Conservation (phyloP, 495 filamentous ascomycete species). For the Xanthoparmelia taractica region DNA sequence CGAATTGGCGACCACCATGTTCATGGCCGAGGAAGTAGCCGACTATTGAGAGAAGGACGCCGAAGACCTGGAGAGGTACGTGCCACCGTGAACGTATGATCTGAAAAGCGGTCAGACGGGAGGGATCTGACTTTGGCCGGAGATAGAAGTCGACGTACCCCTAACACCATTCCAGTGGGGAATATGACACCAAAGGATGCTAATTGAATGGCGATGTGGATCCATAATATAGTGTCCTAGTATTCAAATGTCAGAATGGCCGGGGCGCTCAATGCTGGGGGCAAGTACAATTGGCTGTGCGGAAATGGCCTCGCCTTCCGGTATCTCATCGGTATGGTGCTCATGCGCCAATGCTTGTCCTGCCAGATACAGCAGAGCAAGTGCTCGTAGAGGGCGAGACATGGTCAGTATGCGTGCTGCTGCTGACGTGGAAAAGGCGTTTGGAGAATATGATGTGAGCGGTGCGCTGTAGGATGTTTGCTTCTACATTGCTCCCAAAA, state of each 20-base stretch:
- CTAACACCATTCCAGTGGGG: constrained; percentile 90
- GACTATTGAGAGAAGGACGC: constrained; percentile 64
- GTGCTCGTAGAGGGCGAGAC: constrained; percentile 6
- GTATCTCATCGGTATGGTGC: constrained; percentile 65
- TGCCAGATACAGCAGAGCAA: constrained; percentile 30
- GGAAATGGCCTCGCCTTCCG: constrained; percentile 68
- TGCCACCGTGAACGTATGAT: constrained; percentile 90
- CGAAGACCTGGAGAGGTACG: constrained; percentile 77
- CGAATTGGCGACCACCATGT: constrained; percentile 84
- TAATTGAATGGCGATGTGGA: constrained; percentile 86
- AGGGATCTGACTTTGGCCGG: background rate
- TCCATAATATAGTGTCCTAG: constrained; percentile 81
- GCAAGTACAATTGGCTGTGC: constrained; percentile 72
- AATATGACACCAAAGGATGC: constrained; percentile 85
- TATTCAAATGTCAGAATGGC: constrained; percentile 5
- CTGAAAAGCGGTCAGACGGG: constrained; percentile 35
- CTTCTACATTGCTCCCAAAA: background rate
- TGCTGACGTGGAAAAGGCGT: background rate
- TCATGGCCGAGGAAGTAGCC: constrained; percentile 87
- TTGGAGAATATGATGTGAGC: constrained; percentile 13
- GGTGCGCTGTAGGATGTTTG: background rate
- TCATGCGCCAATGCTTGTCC: constrained; percentile 53
- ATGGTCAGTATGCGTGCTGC: constrained; percentile 8
- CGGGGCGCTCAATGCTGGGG: constrained; percentile 1
- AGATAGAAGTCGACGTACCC: constrained; percentile 47